Evolutionary conservation across 2,329 filamentous ascomycete species (phyloP), one percentile per base, ranked within the genome.

Genomic region (Nannizzia gypsea): DNA sequence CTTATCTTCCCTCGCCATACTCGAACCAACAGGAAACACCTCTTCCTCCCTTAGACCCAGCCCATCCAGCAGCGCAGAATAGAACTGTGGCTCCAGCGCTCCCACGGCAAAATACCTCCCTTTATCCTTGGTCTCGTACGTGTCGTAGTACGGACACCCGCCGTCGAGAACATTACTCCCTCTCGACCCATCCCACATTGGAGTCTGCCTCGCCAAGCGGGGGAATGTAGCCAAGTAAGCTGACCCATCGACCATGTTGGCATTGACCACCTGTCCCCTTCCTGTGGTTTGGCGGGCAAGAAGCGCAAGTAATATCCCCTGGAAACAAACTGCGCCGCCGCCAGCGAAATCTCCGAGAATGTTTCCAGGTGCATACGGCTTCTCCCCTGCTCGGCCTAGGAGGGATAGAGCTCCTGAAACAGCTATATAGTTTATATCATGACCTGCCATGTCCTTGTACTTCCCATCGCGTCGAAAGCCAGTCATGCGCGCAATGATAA

Each of bases 381-480:
- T 84, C 68, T 86, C 82, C 15, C 79, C 81, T 28, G 77, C 76
- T 0, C 87, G 78, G 0, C 92, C 92, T 2, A 97, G 81, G 73
- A 96, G 78, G 0, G 81, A 80, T 28, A 97, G 75, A 0, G 88
- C 86, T 0, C 92, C 92, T 0, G 87, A 88, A 0, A 96, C 89
- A 56, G 91, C 89, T 46, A 97, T 86, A 73, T 97, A 97, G 70
- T 97, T 96, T 72, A 96, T 96, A 71, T 96, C 91, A 70, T 96
- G 91, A 50, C 91, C 91, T 0, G 91, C 90, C 91, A 96, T 96
- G 67, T 81, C 76, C 55, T 82, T 83, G 74, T 96, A 97, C 67
- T 84, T 86, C 0, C 91, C 92, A 73, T 95, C 89, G 42, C 91
- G 80, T 11, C 92, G 81, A 73, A 96, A 97, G 0, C 92, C 92